Percentiles rank a stretch among this genome's conserved stretches.
These are phyloP conservation scores for Phytopythium mirpurense DNA, from an alignment of 352 stramenopile genomes.

Conservation along the genomic window DNA sequence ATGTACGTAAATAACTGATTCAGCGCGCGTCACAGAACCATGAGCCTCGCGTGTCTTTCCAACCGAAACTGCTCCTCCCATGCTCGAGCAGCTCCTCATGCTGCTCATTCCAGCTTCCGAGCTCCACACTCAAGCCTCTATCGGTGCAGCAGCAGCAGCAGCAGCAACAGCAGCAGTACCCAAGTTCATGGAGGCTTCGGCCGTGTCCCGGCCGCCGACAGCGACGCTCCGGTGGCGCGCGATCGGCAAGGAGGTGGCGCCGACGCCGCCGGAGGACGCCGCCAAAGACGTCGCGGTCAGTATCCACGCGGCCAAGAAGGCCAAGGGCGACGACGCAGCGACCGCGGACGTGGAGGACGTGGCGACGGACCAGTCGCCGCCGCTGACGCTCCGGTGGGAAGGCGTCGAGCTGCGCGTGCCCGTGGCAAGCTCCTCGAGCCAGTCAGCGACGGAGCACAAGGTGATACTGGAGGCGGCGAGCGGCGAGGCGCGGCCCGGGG, in stretches of 20 bases:
- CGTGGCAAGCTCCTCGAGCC: slow-evolving; percentile 13
- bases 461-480: slow-evolving; percentile 45
- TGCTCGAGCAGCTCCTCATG: too few relatives aligned
- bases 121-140: too few relatives aligned
- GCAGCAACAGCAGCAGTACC: too few relatives aligned
- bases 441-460: slow-evolving; percentile 32
- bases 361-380: not conserved
- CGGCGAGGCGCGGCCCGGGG: slow-evolving; percentile 40
- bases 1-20: too few relatives aligned
- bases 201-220: not conserved
- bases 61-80: too few relatives aligned
- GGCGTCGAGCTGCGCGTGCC: slow-evolving; percentile 3
- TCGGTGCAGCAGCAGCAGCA: too few relatives aligned
- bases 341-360: slow-evolving; percentile 2
- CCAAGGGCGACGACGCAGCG: slow-evolving; percentile 3
- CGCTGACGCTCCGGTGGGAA: slow-evolving; percentile 4
- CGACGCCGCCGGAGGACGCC: not conserved
- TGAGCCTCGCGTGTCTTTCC: too few relatives aligned
- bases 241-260: slow-evolving; percentile 6
- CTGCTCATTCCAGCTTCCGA: too few relatives aligned
- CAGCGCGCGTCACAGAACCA: too few relatives aligned
- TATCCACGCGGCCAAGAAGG: not conserved
- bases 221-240: slow-evolving; percentile 5
- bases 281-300: not conserved
- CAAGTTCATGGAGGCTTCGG: not conserved